Evolutionary conservation across 768 basidiomycete genomes (phyloP).

Genomic region (Suillus luteus): DNA sequence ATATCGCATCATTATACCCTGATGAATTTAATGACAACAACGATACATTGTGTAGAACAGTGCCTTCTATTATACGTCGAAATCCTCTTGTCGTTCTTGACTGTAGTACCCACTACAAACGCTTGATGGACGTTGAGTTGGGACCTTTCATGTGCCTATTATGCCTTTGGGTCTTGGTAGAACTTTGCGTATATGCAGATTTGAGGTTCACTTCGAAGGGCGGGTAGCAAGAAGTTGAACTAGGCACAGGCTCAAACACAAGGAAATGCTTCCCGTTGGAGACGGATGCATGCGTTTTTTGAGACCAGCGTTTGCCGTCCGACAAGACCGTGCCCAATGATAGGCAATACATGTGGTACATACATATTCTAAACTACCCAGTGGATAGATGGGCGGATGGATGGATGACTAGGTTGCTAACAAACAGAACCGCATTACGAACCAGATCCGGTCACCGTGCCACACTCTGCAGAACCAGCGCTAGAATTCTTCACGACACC

Average conservation of each 20-base stretch:
- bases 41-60: not conserved
- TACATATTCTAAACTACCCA: not conserved
- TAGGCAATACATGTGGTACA: not conserved
- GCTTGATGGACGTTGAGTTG: constrained; percentile 59
- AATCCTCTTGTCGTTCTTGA: constrained; percentile 72
- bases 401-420: not conserved
- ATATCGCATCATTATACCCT: constrained; percentile 7
- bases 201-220: not conserved
- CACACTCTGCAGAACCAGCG: not conserved
- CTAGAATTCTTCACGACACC: not conserved
- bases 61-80: constrained; percentile 56
- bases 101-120: constrained; percentile 73
- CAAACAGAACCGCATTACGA: not conserved
- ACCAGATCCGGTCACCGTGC: not conserved
- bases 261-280: too few relatives aligned
- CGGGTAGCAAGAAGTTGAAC: not conserved
- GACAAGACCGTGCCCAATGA: not conserved
- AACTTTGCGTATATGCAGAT: not conserved
- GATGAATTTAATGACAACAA: not conserved
- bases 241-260: too few relatives aligned
- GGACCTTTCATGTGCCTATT: not conserved
- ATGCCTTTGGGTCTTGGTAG: not conserved
- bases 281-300: too few relatives aligned
- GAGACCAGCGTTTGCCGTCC: too few relatives aligned
- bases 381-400: not conserved